These are phyloP conservation scores for Atalantia buxifolia DNA, from an alignment of 345 rosid genomes.

Conservation along the genomic window DNA sequence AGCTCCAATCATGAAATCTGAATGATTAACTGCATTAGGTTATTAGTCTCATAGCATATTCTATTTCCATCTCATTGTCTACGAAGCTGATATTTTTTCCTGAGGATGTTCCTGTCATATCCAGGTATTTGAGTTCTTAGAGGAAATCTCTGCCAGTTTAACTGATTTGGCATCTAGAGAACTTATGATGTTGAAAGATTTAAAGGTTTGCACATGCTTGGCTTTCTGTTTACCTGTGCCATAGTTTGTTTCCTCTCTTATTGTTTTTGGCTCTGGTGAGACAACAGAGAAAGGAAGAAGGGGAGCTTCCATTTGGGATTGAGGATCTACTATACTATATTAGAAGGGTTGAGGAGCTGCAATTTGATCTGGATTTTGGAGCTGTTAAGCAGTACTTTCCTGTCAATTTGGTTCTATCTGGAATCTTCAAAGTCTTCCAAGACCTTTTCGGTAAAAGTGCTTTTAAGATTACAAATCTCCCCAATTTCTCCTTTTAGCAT, in stretches of 20 bases:
- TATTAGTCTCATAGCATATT: not conserved
- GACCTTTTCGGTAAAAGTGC: constrained; percentile 78
- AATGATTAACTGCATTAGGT: not conserved
- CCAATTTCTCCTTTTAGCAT: not conserved
- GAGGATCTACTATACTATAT: constrained; percentile 83
- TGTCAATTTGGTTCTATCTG: constrained; percentile 76
- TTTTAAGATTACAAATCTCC: not conserved
- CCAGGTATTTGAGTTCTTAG: constrained; percentile 91
- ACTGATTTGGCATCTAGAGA: constrained; percentile 70
- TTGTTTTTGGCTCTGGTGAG: constrained; percentile 17
- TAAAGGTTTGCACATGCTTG: constrained; percentile 56
- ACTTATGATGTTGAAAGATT: constrained; percentile 62
- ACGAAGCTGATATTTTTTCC: not conserved
- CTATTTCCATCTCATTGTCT: not conserved
- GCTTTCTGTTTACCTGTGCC: constrained; percentile 4
- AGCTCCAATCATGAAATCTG: not conserved
- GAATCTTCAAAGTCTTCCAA: constrained; percentile 81
- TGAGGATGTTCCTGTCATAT: constrained; percentile 4
- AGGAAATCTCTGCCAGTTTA: constrained; percentile 79
- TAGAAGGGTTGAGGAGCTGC: constrained; percentile 74
- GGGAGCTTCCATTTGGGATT: constrained; percentile 71
- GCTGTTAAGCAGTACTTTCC: constrained; percentile 80
- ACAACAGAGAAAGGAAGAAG: constrained; percentile 86
- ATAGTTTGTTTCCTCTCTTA: constrained; percentile 14
- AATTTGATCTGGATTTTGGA: constrained; percentile 78